phyloP scores from a whole-genome alignment of 1,284 basidiomycete genomes.

The Ustilago cynodontis region DNA sequence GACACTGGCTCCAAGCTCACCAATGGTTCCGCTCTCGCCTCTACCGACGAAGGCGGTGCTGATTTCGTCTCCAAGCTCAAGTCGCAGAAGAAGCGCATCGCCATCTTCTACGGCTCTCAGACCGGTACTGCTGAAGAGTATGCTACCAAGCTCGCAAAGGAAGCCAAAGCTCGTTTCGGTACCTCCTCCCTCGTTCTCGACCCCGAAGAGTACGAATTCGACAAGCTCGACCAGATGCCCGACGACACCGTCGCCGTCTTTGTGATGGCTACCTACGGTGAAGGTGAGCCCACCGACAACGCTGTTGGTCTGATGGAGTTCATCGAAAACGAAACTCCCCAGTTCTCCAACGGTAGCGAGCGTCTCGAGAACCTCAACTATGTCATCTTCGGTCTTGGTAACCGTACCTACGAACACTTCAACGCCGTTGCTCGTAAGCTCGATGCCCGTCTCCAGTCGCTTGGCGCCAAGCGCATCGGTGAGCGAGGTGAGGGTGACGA shows the following conservation, averaged over 20 bases:
- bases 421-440: constrained; percentile 87
- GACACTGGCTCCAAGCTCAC: constrained; percentile 54
- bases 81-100: constrained; percentile 67
- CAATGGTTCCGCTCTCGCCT: constrained; percentile 36
- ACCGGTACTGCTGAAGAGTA: constrained; percentile 70
- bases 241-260: constrained; percentile 89
- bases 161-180: constrained; percentile 69
- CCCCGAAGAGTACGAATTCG: constrained; percentile 82
- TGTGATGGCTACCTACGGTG: constrained; percentile 97
- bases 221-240: constrained; percentile 90
- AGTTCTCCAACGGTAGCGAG: constrained; percentile 84
- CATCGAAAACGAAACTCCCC: constrained; percentile 84
- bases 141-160: constrained; percentile 68
- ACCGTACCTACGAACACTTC: constrained; percentile 85
- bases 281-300: constrained; percentile 98
- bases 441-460: constrained; percentile 80
- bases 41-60: constrained; percentile 24
- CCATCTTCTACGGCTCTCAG: constrained; percentile 68
- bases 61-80: constrained; percentile 63
- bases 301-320: constrained; percentile 95
- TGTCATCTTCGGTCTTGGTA: constrained; percentile 93
- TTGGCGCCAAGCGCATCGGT: constrained; percentile 89
- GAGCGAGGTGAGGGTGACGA: constrained; percentile 96
- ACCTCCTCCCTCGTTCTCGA: constrained; percentile 67
- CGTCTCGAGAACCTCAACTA: constrained; percentile 89